phyloP scores from a whole-genome alignment of 2,329 filamentous ascomycete genomes.

The Cladosporium halotolerans region DNA sequence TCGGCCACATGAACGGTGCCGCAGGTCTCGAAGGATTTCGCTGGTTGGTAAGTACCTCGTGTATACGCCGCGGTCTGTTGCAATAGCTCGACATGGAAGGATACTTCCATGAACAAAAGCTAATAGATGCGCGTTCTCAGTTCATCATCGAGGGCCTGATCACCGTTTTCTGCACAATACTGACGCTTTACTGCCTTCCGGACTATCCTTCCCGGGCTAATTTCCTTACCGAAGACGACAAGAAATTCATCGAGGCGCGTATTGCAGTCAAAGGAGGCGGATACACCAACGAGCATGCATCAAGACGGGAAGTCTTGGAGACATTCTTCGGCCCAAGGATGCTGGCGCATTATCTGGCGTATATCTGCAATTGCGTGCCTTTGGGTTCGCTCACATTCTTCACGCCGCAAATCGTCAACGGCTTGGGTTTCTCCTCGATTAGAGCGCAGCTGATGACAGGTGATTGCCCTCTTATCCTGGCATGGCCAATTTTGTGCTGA shows the following conservation, averaged over 20 bases:
- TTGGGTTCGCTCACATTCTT: constrained; percentile 42
- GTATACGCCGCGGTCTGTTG: too few relatives aligned
- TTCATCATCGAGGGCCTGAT: constrained; percentile 25
- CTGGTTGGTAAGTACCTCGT: constrained; percentile 40
- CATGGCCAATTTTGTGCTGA: background rate
- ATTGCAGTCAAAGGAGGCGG: constrained; percentile 31
- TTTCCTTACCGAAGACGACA: constrained; percentile 23
- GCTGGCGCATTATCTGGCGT: constrained; percentile 33
- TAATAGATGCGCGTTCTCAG: background rate
- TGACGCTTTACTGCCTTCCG: constrained; percentile 24
- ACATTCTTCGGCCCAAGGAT: constrained; percentile 34
- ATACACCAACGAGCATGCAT: constrained; percentile 32
- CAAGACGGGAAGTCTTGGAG: constrained; percentile 31
- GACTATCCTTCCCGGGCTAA: constrained; percentile 26
- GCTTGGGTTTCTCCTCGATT: constrained; percentile 42
- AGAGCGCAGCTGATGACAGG: constrained; percentile 37
- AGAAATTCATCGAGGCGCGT: constrained; percentile 23
- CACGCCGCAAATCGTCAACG: constrained; percentile 46
- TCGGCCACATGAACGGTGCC: constrained; percentile 49
- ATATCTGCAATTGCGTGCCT: constrained; percentile 28
- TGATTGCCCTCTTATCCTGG: background rate
- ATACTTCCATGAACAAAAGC: constrained; percentile 17
- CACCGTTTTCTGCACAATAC: constrained; percentile 21
- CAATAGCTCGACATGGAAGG: too few relatives aligned
- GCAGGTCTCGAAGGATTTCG: constrained; percentile 38